These are phyloP conservation scores for Epichloe glyceriae DNA, from an alignment of 2,329 filamentous ascomycete genomes.

Conservation along the genomic window DNA sequence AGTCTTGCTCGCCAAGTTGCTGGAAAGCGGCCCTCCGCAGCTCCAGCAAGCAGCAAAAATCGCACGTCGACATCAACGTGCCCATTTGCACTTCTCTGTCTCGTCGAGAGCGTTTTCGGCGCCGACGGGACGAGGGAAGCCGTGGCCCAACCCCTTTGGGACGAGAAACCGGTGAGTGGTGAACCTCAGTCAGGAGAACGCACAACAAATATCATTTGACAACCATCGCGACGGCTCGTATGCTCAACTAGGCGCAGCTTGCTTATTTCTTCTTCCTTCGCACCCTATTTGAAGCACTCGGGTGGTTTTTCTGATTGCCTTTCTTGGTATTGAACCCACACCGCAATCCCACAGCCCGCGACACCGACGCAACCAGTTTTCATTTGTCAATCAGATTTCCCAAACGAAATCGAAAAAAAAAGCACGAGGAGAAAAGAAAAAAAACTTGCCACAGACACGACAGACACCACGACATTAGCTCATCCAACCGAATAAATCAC, in stretches of 20 bases:
- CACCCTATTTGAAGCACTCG: background rate
- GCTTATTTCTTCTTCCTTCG: background rate
- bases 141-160: background rate
- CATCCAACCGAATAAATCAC: background rate
- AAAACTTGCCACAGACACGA: background rate
- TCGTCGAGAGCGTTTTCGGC: background rate
- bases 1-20: conserved; percentile 6
- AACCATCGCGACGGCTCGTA: background rate
- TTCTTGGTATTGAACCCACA: background rate
- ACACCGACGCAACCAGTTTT: conserved; percentile 1
- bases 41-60: conserved; percentile 1
- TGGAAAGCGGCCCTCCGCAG: conserved; percentile 4
- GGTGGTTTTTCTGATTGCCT: background rate
- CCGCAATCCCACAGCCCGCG: background rate
- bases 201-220: background rate
- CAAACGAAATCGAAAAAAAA: background rate
- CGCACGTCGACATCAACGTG: background rate
- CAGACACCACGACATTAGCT: background rate
- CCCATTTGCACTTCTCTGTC: background rate
- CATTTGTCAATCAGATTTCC: conserved; percentile 3
- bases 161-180: conserved; percentile 3
- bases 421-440: background rate
- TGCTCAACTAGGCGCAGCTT: background rate
- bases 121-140: background rate
- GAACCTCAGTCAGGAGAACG: background rate